Percentiles rank a stretch among this genome's conserved stretches.
phyloP scores from a whole-genome alignment of 352 stramenopile species.

The Phytophthora nicotianae region DNA sequence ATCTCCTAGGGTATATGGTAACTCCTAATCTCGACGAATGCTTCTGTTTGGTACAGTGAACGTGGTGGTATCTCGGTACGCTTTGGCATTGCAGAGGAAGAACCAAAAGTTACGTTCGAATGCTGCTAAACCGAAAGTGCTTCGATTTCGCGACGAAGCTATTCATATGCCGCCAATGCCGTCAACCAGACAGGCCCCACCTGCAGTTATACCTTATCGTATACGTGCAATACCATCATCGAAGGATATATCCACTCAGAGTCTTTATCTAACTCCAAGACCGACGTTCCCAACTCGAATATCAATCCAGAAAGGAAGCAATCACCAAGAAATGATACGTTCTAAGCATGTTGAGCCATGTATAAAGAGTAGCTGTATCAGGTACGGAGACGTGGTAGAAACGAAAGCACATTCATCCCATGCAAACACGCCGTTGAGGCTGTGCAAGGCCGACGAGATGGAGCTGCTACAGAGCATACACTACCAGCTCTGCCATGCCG shows the following conservation, averaged over 20 bases:
- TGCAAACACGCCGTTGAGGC: neutral
- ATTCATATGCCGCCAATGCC: neutral
- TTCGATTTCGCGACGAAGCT: neutral
- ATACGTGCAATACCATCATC: neutral
- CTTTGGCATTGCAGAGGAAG: constrained; percentile 51
- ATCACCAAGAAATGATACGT: neutral
- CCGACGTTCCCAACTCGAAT: constrained; percentile 22
- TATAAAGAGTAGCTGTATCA: neutral
- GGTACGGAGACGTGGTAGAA: neutral
- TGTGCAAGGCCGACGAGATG: constrained; percentile 37
- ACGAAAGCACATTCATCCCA: neutral
- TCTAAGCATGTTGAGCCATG: neutral
- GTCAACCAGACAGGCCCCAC: neutral
- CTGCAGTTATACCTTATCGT: neutral
- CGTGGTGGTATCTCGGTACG: constrained; percentile 66
- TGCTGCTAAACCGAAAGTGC: neutral
- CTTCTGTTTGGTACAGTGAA: constrained; percentile 42
- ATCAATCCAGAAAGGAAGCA: neutral
- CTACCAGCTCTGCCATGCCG: constrained; percentile 54
- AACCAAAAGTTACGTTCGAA: constrained; percentile 33
- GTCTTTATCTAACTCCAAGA: constrained; percentile 5
- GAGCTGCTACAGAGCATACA: constrained; percentile 59
- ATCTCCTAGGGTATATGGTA: neutral
- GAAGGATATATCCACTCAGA: neutral
- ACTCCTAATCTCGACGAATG: neutral